These are phyloP conservation scores for Solanum corneliomulleri DNA, from an alignment of 257 asterid species.

Conservation along the genomic window DNA sequence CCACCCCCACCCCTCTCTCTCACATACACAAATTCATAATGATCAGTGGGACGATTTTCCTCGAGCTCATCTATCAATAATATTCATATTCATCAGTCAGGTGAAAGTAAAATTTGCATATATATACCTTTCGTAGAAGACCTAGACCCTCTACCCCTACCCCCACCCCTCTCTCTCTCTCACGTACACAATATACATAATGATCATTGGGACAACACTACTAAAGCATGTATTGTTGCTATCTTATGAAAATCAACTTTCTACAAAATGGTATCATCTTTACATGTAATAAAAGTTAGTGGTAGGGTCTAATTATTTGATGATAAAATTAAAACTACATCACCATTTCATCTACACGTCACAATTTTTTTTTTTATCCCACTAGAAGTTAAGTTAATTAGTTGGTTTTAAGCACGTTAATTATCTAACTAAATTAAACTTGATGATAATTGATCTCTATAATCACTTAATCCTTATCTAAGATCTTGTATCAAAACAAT, in stretches of 20 bases:
- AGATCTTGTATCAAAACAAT: not conserved
- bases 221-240: conserved; percentile 3
- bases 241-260: conserved; percentile 13
- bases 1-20: not conserved
- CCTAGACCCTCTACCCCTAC: not conserved
- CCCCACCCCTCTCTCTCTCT: not conserved
- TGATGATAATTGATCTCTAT: conserved; percentile 8
- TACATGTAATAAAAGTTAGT: conserved; percentile 3
- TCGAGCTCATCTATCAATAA: no score
- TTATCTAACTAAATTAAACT: conserved; percentile 6
- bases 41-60: not conserved
- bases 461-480: not conserved
- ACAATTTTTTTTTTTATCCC: not conserved
- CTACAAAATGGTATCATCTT: conserved; percentile 13
- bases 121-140: no score
- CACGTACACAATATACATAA: not conserved
- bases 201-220: not conserved
- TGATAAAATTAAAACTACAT: not conserved
- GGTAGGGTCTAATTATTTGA: conserved; percentile 11
- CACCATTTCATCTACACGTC: not conserved
- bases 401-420: conserved; percentile 7
- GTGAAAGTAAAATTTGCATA: rapidly evolving
- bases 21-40: not conserved
- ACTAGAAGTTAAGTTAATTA: conserved; percentile 8
- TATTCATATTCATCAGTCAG: rapidly evolving